phyloP scores from a whole-genome alignment of 768 basidiomycete genomes.

The Tephrocybe sp. region DNA sequence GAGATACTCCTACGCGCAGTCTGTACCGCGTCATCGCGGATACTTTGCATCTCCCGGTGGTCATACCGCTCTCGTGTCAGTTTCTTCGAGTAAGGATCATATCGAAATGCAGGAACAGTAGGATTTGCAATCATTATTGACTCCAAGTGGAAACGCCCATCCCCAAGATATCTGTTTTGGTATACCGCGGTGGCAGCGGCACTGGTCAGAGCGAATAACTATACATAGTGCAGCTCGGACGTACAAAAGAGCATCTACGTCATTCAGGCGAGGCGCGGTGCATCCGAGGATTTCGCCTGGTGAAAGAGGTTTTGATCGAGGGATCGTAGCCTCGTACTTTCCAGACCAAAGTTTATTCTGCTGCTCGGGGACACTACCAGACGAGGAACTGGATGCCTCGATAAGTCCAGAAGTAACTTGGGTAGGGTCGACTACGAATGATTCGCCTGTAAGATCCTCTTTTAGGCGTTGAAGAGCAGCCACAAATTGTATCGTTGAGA shows the following conservation, averaged over 20 bases:
- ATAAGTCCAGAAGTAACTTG: conserved; percentile 4
- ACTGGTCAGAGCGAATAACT: conserved; percentile 4
- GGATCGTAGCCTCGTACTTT: conserved; percentile 74
- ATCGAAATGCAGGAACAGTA: conserved; percentile 89
- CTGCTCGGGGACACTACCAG: conserved; percentile 1
- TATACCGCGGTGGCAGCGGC: neutral
- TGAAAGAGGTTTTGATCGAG: conserved; percentile 87
- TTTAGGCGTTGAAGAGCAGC: conserved; percentile 87
- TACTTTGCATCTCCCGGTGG: conserved; percentile 80
- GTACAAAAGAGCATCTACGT: conserved; percentile 90
- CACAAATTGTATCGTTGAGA: conserved; percentile 98
- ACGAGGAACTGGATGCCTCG: conserved; percentile 11
- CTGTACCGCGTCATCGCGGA: conserved; percentile 75
- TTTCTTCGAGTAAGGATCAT: conserved; percentile 98
- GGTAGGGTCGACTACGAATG: conserved; percentile 20
- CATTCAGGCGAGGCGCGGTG: conserved; percentile 79
- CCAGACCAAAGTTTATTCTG: conserved; percentile 48
- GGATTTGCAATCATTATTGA: conserved; percentile 99
- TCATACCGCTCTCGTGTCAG: conserved; percentile 91
- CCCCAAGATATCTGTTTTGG: conserved; percentile 81
- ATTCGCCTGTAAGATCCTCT: conserved; percentile 63
- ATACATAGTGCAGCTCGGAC: conserved; percentile 26
- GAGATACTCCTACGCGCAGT: conserved; percentile 68
- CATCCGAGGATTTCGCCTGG: conserved; percentile 98
- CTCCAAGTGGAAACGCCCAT: conserved; percentile 97